Conservation (phyloP, 176 grass and related monocot genomes). For the Eleusine coracana region DNA sequence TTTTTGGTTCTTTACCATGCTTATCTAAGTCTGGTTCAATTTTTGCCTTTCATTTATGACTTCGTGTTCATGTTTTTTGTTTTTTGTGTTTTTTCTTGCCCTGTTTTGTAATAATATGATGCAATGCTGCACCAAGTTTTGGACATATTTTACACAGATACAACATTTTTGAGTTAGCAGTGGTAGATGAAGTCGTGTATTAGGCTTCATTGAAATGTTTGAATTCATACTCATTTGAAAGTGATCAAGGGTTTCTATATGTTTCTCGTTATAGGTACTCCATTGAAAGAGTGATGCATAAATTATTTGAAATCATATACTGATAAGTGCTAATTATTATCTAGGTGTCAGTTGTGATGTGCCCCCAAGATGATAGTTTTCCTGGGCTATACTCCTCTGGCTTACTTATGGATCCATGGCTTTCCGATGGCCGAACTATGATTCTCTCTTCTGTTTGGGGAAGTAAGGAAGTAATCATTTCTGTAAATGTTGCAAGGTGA, state of each 20-base stretch:
- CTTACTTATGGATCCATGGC: slow-evolving; percentile 75
- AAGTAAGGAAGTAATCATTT: slow-evolving; percentile 80
- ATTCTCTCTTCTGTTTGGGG: slow-evolving; percentile 85
- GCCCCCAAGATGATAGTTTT: slow-evolving; percentile 66
- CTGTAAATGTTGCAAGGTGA: slow-evolving; percentile 75
- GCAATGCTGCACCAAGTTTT: background rate
- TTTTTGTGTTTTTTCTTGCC: background rate
- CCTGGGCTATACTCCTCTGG: slow-evolving; percentile 80
- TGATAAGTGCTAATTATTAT: slow-evolving; percentile 34
- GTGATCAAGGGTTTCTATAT: background rate
- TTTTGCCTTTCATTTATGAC: slow-evolving; percentile 6
- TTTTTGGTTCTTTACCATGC: background rate
- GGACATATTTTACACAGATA: background rate
- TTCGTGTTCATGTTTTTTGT: background rate
- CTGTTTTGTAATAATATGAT: slow-evolving; percentile 4
- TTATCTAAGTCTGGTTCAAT: background rate
- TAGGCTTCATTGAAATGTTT: slow-evolving; percentile 8
- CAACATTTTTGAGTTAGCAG: background rate
- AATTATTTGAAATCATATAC: background rate
- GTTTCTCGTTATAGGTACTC: slow-evolving; percentile 12
- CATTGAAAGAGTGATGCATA: slow-evolving; percentile 1
- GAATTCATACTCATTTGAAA: slow-evolving; percentile 15
- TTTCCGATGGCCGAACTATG: slow-evolving; percentile 81
- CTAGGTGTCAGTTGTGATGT: slow-evolving; percentile 72
- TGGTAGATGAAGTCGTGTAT: slow-evolving; percentile 11